Conservation (phyloP, 2,329 filamentous ascomycete genomes). For the Epichloe hybrida region DNA sequence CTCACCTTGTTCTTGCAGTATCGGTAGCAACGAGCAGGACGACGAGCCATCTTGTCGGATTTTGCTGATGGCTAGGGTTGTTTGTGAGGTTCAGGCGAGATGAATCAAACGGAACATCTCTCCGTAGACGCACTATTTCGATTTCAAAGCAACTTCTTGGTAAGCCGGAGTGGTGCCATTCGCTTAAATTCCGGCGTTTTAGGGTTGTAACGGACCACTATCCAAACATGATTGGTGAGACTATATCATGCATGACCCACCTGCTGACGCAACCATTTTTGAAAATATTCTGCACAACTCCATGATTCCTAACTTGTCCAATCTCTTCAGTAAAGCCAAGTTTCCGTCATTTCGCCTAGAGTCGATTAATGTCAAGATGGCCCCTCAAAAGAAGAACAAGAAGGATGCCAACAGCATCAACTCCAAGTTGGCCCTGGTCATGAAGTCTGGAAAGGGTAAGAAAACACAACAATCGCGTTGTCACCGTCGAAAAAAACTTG, state of each 20-base stretch:
- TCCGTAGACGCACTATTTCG: conserved; percentile 23
- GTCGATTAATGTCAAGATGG: conserved; percentile 41
- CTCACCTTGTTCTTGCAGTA: conserved; percentile 99
- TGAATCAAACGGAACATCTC: conserved; percentile 16
- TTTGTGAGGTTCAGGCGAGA: conserved; percentile 24
- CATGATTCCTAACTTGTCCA: background rate
- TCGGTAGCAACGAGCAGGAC: conserved; percentile 98
- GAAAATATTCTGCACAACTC: background rate
- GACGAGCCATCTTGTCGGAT: conserved; percentile 92
- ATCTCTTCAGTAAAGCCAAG: conserved; percentile 11
- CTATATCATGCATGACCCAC: background rate
- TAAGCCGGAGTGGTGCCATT: conserved; percentile 16
- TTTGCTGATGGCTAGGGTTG: conserved; percentile 23
- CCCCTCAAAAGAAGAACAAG: conserved; percentile 64
- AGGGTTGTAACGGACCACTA: conserved; percentile 18
- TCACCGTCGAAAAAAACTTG: background rate
- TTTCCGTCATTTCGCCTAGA: conserved; percentile 17
- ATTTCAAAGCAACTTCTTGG: conserved; percentile 40
- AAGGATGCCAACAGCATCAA: conserved; percentile 66
- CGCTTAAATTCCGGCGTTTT: conserved; percentile 27
- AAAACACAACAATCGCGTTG: background rate
- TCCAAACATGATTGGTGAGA: background rate
- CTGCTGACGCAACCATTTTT: background rate
- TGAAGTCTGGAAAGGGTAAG: conserved; percentile 65
- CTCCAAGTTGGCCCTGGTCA: conserved; percentile 47